Evolutionary conservation across 2,329 filamentous ascomycete genomes (phyloP), one percentile per base, ranked within the genome.

Genomic region (Xylariaceae sp.): DNA sequence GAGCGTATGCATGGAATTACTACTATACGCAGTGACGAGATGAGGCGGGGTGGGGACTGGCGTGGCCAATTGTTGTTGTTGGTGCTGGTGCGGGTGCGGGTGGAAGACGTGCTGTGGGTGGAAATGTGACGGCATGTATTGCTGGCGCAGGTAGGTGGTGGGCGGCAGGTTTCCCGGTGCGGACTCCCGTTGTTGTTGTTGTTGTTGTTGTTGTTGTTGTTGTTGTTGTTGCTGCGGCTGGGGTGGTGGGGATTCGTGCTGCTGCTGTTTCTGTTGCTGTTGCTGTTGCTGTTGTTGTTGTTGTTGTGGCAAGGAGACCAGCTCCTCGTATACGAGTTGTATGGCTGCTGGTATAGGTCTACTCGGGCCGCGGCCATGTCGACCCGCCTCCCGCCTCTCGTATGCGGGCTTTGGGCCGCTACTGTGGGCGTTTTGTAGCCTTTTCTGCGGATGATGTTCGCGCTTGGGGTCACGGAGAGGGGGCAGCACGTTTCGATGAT

Each of bases 291-390:
- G 58, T 2, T 52, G 55, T 11, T 56, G 58, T 2, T 55, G 51
- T 19, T 50, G 52, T 26, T 50, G 51, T n/a, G 57, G 59, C 31
- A 55, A 51, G 1, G 54, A 53, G 11, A 56, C 42, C n/a, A 62
- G 50, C 42, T 60, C 60, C 27, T 62, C 60, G 29, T 60, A 55
- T 32, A 56, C 60, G 3, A 62, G 27, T 30, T 60, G 60, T 50
- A 62, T 54, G 27, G 56, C 55, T 27, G 57, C 51, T 26, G 57
- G 49, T 45, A 60, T 54, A 3, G 55, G 34, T n/a, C 60, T 42
- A n/a, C 50, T 30, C 11, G 47, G 29, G 8, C 46, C 37, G 42
- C 56, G 55, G 3, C 43, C 26, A 29, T 55, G 60, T 45, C 55
- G 55, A 27, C 51, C 43, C 3, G 42, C 48, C 40, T 55, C 56